Percentiles rank a stretch among this genome's conserved stretches.
phyloP scores from a whole-genome alignment of 345 rosid species.

The Mallotus nudiflorus region DNA sequence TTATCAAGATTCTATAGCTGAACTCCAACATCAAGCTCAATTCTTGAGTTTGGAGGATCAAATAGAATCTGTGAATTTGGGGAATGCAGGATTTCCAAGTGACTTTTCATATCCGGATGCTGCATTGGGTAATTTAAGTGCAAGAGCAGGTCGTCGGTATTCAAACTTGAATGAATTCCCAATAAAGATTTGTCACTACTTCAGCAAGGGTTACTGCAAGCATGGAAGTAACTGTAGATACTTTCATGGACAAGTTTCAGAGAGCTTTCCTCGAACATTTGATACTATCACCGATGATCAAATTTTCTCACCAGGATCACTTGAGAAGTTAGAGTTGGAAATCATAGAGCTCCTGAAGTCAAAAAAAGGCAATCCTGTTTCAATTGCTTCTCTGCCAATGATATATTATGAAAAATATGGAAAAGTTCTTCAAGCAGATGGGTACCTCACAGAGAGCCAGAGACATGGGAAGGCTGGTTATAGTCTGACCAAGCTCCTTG shows the following conservation, averaged over 20 bases:
- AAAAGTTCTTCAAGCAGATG: conserved; percentile 64
- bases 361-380: conserved; percentile 57
- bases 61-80: conserved; percentile 32
- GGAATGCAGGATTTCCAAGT: conserved; percentile 30
- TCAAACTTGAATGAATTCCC: conserved; percentile 38
- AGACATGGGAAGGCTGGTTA: conserved; percentile 71
- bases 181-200: conserved; percentile 55
- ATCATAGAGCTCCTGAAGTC: conserved; percentile 53
- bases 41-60: conserved; percentile 46
- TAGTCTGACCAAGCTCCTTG: conserved; percentile 66
- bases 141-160: conserved; percentile 28
- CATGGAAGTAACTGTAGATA: conserved; percentile 63
- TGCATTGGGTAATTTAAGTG: conserved; percentile 24
- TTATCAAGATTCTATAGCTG: conserved; percentile 30
- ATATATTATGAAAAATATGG: conserved; percentile 60
- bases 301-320: conserved; percentile 37
- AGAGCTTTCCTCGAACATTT: conserved; percentile 35
- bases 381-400: conserved; percentile 71
- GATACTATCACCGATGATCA: conserved; percentile 42
- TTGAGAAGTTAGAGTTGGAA: conserved; percentile 54
- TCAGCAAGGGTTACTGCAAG: conserved; percentile 64
- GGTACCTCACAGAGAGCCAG: conserved; percentile 75
- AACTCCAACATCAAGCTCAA: conserved; percentile 39
- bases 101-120: conserved; percentile 39
- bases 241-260: conserved; percentile 46